Base-by-base conservation (phyloP, 768 basidiomycete species). In the Agrocybe pediades region DNA sequence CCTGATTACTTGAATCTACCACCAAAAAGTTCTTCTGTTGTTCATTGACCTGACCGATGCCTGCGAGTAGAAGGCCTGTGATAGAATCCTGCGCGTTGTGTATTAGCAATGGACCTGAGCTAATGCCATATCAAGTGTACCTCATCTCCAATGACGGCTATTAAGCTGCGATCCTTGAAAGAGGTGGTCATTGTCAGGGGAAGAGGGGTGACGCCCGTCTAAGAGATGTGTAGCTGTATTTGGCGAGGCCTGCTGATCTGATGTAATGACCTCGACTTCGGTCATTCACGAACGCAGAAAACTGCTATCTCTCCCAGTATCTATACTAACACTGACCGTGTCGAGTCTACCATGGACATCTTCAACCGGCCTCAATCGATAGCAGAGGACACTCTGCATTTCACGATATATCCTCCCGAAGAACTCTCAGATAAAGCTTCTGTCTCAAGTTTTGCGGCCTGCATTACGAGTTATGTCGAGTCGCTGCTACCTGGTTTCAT, bases 61-160 rank as follows among this genome's bases (percentile, higher is more conserved):
- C 97, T 6, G 97, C 97, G 44, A 99, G 81, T 39, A 99, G 81
- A 15, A 98, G 81, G 39, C 97, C 97, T 0, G 97, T 98, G 57
- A 98, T 92, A 3, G 96, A 93, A 75, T 99, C 97, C 96, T 99
- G 64, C 19, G 47, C 36, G 56, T 41, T 19, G 40, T 33, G 43
- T 42, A 43, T 63, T 39, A 64, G 30, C 19, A 46, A 46, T n/a
- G 41, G 8, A 26, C 16, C 39, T 45, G 9, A 16, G 5, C 17
- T 27, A 36, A 16, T 24, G 21, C 41, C n/a, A 53, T 40, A 19
- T 36, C 46, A 25, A 21, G 26, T 16, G 27, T 60, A 95, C 96
- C 78, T 99, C 97, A 70, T 98, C 97, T 36, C 96, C 97, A 61
- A 99, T 98, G 67, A 95, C 93, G 27, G 97, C 96, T 39, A 99